Base-by-base conservation (phyloP, 169 alveolate genomes). In the Plasmodium reichenowi region DNA sequence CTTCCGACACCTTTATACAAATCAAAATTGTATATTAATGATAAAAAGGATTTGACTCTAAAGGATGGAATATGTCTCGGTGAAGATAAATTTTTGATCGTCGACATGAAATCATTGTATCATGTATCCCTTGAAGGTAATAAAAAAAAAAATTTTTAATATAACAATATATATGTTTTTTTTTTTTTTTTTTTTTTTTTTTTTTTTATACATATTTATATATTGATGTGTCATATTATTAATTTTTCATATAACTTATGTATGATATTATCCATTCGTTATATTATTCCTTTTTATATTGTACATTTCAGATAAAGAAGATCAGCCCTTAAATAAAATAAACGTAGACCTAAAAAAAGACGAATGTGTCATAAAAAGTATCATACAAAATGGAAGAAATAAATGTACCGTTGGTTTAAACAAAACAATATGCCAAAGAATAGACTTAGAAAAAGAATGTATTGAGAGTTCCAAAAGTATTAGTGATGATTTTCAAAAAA, bases 401-500 rank as follows among this genome's bases (percentile, higher is more conserved):
- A 83, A 83, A 20, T 67, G 85, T 13, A 32, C 58, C 9, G 45
- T 70, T 17, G 91, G 85, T 8, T 60, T 83, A 22, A 68, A 12
- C 58, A 43, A 83, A 24, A 83, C 91, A 26, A 68, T 83, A 83
- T 83, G 85, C 15, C 60, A 56, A 62, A 20, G 91, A 17, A 20
- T 83, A 68, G 91, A 83, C 20, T 3, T 83, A n/a, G 91, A 83
- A 17, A 67, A 47, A 20, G 72, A 62, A 2, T 13, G 32, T n/a
- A 48, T 83, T 5, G 91, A 83, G 22, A 68, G 83, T 50, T 54
- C 43, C 20, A 83, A 83, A 47, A 20, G 29, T 12, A n/a, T 68
- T 5, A 63, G 56, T 59, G 91, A 83, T 38, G 54, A 83, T 56
- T 83, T 83, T 17, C 71, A 83, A 72, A 83, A 83, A 83, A 83